phyloP scores from a whole-genome alignment of 2,329 filamentous ascomycete species.

The Aspergillus sp. region DNA sequence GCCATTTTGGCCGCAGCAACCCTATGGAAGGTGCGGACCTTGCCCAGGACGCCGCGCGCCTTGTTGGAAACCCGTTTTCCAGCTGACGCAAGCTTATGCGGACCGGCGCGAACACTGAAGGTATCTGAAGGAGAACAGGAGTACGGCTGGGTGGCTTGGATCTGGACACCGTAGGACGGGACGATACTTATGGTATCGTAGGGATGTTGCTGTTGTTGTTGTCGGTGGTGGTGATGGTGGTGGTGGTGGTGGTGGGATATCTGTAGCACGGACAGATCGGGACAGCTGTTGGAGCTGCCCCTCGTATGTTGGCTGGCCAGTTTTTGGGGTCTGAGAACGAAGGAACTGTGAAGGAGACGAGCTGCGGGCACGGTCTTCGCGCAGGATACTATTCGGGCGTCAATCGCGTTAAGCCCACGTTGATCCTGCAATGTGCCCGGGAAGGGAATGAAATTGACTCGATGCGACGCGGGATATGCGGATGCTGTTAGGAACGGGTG shows the following conservation, averaged over 20 bases:
- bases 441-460: neutral
- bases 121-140: conserved; percentile 26
- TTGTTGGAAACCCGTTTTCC: conserved; percentile 29
- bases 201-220: too few relatives aligned
- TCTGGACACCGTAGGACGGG: conserved; percentile 13
- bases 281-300: conserved; percentile 38
- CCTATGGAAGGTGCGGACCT: conserved; percentile 33
- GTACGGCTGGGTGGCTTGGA: conserved; percentile 21
- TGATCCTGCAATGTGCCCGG: neutral
- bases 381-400: neutral
- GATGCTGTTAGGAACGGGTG: neutral
- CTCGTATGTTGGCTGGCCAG: conserved; percentile 34
- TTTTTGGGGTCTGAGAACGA: conserved; percentile 25
- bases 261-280: conserved; percentile 33
- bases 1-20: conserved; percentile 36
- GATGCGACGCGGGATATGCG: neutral
- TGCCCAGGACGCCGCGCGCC: conserved; percentile 34
- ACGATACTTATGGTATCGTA: conserved; percentile 2
- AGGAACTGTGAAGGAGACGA: conserved; percentile 5
- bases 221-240: conserved; percentile 14
- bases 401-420: neutral
- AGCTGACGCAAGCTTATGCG: conserved; percentile 23
- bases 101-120: conserved; percentile 21
- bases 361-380: neutral
- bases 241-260: conserved; percentile 16